Evolutionary conservation across 164 flowering plant species (phyloP).

Genomic region (Nymphaea colorata): DNA sequence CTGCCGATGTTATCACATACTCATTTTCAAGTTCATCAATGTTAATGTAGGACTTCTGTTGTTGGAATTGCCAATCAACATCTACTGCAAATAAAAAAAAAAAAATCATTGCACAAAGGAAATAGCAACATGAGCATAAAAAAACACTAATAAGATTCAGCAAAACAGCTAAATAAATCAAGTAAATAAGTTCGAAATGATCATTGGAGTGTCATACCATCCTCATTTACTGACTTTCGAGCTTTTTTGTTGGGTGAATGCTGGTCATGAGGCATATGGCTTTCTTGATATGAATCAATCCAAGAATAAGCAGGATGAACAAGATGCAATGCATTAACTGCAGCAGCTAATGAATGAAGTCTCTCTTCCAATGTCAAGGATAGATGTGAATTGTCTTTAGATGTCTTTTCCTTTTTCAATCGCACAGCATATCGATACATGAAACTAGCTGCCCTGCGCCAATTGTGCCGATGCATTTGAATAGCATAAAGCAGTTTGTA

Average conservation of each 20-base stretch:
- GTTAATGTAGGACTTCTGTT: conserved; percentile 26
- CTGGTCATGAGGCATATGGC: conserved; percentile 19
- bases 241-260: conserved; percentile 61
- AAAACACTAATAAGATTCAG: no score
- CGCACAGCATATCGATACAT: conserved; percentile 64
- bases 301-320: conserved; percentile 80
- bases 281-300: conserved; percentile 53
- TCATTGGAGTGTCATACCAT: not conserved
- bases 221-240: conserved; percentile 15
- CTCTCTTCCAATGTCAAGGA: conserved; percentile 60
- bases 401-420: conserved; percentile 40
- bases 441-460: conserved; percentile 79
- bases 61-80: conserved; percentile 26
- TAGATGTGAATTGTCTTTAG: conserved; percentile 29
- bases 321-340: conserved; percentile 82
- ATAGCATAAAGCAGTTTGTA: conserved; percentile 83
- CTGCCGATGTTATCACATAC: conserved; percentile 65
- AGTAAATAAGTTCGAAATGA: not conserved
- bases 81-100: conserved; percentile 20
- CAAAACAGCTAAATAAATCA: not conserved
- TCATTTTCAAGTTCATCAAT: conserved; percentile 71
- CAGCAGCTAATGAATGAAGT: conserved; percentile 69
- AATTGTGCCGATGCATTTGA: conserved; percentile 79
- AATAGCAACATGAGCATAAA: no score
- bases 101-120: not conserved